phyloP scores from a whole-genome alignment of 768 basidiomycete genomes.

The Hericium coralloides region DNA sequence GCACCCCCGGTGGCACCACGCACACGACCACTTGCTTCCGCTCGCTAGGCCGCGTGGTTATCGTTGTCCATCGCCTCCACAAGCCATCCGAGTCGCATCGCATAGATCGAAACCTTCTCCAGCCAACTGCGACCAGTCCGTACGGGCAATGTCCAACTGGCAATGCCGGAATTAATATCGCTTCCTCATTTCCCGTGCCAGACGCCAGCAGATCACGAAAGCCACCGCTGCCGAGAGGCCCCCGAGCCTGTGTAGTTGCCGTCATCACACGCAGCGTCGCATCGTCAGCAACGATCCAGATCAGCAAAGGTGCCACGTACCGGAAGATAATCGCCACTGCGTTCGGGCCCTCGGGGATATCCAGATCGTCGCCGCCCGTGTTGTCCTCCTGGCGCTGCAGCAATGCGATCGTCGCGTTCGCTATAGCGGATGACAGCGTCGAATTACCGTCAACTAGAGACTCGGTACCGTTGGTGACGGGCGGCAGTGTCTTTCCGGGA shows the following conservation, averaged over 20 bases:
- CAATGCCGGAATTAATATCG: background rate
- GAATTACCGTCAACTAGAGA: background rate
- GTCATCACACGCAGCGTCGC: background rate
- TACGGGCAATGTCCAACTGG: too few relatives aligned
- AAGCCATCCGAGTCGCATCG: too few relatives aligned
- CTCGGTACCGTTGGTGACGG: conserved; percentile 1
- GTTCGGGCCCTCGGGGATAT: conserved; percentile 21
- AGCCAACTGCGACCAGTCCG: too few relatives aligned
- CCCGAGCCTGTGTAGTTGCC: conserved; percentile 11
- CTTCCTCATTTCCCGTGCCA: conserved; percentile 14
- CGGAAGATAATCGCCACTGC: conserved; percentile 33
- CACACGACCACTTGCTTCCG: too few relatives aligned
- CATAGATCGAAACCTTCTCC: too few relatives aligned
- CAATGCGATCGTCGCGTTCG: background rate
- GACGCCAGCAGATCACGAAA: conserved; percentile 16
- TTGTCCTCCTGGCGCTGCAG: conserved; percentile 8
- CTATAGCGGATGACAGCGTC: background rate
- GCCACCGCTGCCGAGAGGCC: conserved; percentile 17
- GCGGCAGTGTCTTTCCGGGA: conserved; percentile 5
- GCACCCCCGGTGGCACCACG: too few relatives aligned
- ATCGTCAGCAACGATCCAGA: background rate
- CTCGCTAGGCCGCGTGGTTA: too few relatives aligned
- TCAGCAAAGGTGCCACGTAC: conserved; percentile 14
- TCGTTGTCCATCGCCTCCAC: too few relatives aligned
- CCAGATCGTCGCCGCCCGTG: conserved; percentile 3